Conservation (phyloP, 139 green algal species). For the Tetradesmus lagerheimii region DNA sequence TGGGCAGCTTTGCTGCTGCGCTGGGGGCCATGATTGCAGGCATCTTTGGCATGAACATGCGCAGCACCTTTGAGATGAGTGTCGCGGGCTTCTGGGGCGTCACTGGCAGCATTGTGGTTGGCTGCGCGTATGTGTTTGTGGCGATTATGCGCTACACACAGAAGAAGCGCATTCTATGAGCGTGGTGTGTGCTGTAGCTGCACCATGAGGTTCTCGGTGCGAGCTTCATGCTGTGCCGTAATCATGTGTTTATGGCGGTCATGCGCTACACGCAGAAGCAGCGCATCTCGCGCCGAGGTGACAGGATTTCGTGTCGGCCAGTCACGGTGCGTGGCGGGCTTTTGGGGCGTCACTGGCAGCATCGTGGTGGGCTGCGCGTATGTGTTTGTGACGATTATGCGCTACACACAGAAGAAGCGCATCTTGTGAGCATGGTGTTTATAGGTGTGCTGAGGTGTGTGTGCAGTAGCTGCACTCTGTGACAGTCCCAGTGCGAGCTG, state of each 20-base stretch:
- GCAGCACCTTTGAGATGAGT: slow-evolving; percentile 85
- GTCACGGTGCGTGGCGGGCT: slow-evolving; percentile 83
- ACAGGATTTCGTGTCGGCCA: no score
- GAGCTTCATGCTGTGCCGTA: no score
- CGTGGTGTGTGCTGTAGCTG: no score
- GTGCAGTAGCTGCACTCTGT: no score
- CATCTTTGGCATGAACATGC: slow-evolving; percentile 95
- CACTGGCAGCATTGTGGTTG: slow-evolving; percentile 79
- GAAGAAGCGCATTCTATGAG: slow-evolving; percentile 84
- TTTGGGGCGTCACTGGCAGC: slow-evolving; percentile 83
- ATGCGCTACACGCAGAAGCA: no score
- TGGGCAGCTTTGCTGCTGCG: slow-evolving; percentile 91
- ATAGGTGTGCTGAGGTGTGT: no score
- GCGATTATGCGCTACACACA: slow-evolving; percentile 84
- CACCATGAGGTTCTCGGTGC: no score
- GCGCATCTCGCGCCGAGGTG: no score
- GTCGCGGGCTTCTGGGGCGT: slow-evolving; percentile 89
- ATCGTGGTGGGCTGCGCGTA: slow-evolving; percentile 85
- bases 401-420: slow-evolving; percentile 80
- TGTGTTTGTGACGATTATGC: slow-evolving; percentile 80
- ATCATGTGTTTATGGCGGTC: no score
- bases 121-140: slow-evolving; percentile 79
- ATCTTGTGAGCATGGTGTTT: no score
- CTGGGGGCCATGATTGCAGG: slow-evolving; percentile 88
- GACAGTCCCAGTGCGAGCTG: no score